Evolutionary conservation across 805 yeast genomes (phyloP).

Genomic region (Starmerella davenportii): DNA sequence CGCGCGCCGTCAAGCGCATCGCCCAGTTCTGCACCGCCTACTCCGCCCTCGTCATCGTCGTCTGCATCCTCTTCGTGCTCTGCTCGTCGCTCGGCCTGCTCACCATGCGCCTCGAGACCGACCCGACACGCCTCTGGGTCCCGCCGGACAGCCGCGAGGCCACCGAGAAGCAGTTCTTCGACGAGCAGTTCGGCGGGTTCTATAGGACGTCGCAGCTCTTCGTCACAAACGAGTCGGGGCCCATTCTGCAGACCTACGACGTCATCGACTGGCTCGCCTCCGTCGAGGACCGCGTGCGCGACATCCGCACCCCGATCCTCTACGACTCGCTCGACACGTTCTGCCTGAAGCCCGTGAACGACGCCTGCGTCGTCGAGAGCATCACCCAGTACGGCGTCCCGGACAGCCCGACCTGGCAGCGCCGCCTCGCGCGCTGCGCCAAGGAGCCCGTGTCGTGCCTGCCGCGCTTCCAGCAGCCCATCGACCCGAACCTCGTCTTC

Average conservation of each 20-base stretch:
- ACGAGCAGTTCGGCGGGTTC: slow-evolving; percentile 76
- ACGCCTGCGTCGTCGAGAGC: slow-evolving; percentile 67
- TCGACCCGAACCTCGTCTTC: slow-evolving; percentile 53
- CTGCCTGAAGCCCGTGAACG: slow-evolving; percentile 67
- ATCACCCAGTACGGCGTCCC: slow-evolving; percentile 70
- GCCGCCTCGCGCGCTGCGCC: slow-evolving; percentile 41
- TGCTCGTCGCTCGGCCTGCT: slow-evolving; percentile 36
- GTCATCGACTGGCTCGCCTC: slow-evolving; percentile 75
- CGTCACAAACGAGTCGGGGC: slow-evolving; percentile 48
- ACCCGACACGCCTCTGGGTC: slow-evolving; percentile 83
- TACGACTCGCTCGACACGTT: slow-evolving; percentile 36
- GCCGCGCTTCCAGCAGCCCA: slow-evolving; percentile 81
- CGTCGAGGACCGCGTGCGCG: slow-evolving; percentile 41
- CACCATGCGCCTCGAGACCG: slow-evolving; percentile 44
- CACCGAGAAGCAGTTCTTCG: slow-evolving; percentile 48
- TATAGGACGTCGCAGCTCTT: slow-evolving; percentile 75
- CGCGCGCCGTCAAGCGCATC: slow-evolving; percentile 30
- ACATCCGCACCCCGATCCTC: slow-evolving; percentile 18
- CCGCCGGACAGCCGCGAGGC: slow-evolving; percentile 56
- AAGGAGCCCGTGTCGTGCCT: slow-evolving; percentile 73
- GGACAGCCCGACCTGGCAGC: slow-evolving; percentile 39
- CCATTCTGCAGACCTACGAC: slow-evolving; percentile 45
- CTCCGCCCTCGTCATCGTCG: slow-evolving; percentile 37
- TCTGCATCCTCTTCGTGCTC: slow-evolving; percentile 27
- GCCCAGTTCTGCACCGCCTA: slow-evolving; percentile 44